These are phyloP conservation scores for Echium plantagineum DNA, from an alignment of 257 asterid species.

Conservation along the genomic window DNA sequence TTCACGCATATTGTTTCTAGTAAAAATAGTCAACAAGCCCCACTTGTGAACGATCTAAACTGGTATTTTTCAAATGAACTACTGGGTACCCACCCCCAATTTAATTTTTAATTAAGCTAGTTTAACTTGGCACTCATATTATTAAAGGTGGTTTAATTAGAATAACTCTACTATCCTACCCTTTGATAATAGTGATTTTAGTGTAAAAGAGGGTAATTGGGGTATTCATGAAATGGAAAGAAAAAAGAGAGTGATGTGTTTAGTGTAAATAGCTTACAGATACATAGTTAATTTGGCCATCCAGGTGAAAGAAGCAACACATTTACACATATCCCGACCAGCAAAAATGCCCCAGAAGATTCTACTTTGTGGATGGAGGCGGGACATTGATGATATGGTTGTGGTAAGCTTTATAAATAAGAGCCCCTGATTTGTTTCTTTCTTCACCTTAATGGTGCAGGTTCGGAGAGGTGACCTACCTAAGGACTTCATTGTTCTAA, in stretches of 20 bases:
- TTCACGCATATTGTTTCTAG: too few species aligned
- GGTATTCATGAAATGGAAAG: constrained; percentile 33
- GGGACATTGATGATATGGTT: constrained; percentile 97
- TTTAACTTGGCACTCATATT: too few species aligned
- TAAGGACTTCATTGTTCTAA: constrained; percentile 42
- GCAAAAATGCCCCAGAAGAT: constrained; percentile 88
- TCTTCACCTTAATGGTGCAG: constrained; percentile 79
- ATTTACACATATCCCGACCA: constrained; percentile 57
- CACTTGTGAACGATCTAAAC: too few species aligned
- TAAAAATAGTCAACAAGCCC: too few species aligned
- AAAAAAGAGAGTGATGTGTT: constrained; percentile 36
- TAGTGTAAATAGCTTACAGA: constrained; percentile 50
- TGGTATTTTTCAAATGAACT: too few species aligned
- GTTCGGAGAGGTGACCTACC: constrained; percentile 64
- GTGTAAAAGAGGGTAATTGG: constrained; percentile 2
- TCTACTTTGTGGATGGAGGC: constrained; percentile 95
- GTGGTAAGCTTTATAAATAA: constrained; percentile 65
- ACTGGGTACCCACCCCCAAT: too few species aligned
- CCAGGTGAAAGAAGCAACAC: constrained; percentile 83
- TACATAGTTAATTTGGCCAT: constrained; percentile 67
- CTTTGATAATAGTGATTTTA: too few species aligned
- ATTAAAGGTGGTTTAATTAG: too few species aligned
- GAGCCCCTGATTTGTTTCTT: constrained; percentile 63
- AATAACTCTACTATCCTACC: too few species aligned
- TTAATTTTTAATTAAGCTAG: too few species aligned